phyloP scores from a whole-genome alignment of 2,329 filamentous ascomycete species.

The Cercospora berteroae region DNA sequence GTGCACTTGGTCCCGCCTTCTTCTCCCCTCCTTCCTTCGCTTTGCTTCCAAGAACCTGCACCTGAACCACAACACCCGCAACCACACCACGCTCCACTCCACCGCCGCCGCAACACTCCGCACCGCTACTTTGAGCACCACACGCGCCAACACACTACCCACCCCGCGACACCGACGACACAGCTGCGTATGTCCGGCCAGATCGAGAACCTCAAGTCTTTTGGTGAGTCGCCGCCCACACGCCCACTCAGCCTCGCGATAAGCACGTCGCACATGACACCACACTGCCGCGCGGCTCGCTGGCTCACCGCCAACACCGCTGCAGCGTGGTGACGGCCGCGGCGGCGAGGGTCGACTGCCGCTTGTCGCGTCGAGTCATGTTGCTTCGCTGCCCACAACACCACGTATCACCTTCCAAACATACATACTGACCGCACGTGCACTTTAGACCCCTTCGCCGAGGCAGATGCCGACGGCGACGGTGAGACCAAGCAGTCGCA shows the following conservation, averaged over 20 bases:
- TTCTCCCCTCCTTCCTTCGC: conserved; percentile 3
- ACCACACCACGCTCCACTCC: conserved; percentile 13
- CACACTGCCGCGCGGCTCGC: background rate
- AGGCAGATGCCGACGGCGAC: conserved; percentile 99
- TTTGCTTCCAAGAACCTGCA: background rate
- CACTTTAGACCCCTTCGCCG: conserved; percentile 93
- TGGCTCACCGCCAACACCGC: background rate
- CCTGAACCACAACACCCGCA: conserved; percentile 4
- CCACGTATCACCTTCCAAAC: background rate
- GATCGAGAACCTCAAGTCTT: conserved; percentile 32
- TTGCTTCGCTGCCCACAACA: background rate
- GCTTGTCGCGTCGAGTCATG: background rate
- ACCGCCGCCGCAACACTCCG: conserved; percentile 8
- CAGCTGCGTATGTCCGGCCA: conserved; percentile 26
- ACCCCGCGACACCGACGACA: conserved; percentile 10
- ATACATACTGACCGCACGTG: conserved; percentile 17
- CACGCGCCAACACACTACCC: conserved; percentile 1
- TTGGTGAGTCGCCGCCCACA: conserved; percentile 22
- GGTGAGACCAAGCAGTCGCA: conserved; percentile 92
- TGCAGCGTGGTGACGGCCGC: background rate
- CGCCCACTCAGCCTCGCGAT: conserved; percentile 22
- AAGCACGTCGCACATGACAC: conserved; percentile 17
- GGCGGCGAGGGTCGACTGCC: background rate
- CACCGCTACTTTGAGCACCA: conserved; percentile 5
- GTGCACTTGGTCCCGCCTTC: background rate